Conservation (phyloP, 306 rosid species). For the Vigna radiata region DNA sequence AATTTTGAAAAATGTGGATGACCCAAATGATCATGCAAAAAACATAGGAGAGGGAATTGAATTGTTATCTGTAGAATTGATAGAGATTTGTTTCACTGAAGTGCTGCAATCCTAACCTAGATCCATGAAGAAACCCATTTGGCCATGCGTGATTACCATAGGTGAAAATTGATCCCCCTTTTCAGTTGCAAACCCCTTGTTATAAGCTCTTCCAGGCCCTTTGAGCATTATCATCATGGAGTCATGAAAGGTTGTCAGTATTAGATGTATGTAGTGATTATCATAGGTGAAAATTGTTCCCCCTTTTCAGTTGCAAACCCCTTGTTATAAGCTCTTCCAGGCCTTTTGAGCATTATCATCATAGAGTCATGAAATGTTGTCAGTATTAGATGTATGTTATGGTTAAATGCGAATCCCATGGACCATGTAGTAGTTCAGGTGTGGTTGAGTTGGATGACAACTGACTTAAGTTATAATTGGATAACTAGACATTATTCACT, state of each 20-base stretch:
- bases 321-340: not conserved
- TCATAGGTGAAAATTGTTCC: not conserved
- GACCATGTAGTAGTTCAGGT: not conserved
- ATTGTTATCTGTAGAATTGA: not conserved
- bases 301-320: not conserved
- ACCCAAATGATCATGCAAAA: too few species aligned
- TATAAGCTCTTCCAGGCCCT: not conserved
- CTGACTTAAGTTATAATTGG: not conserved
- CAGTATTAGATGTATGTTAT: not conserved
- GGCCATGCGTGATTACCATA: not conserved
- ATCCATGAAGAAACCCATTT: not conserved
- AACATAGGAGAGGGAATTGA: not conserved
- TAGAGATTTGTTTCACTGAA: not conserved
- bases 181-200: not conserved
- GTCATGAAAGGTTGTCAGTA: too few species aligned
- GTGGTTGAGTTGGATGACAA: not conserved
- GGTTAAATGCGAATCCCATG: not conserved
- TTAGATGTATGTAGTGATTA: not conserved
- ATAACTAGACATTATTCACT: not conserved
- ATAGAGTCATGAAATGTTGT: too few species aligned
- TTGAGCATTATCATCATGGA: too few species aligned
- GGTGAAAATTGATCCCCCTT: not conserved
- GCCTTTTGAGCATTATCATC: too few species aligned
- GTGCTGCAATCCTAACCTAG: not conserved
- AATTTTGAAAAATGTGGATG: too few species aligned